phyloP scores from a whole-genome alignment of 768 basidiomycete species.

The Boletus sp. region DNA sequence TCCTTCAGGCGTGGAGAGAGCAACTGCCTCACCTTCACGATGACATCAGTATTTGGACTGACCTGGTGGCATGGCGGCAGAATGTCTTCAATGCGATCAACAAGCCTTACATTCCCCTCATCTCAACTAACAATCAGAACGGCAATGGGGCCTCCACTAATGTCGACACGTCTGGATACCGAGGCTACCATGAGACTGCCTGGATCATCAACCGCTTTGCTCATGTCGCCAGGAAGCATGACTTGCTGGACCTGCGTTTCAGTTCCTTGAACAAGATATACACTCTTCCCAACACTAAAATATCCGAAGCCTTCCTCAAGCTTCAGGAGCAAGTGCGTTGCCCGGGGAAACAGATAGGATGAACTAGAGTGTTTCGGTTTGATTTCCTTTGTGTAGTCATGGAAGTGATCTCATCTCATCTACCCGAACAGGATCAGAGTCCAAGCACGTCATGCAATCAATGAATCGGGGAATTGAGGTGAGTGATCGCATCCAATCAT shows the following conservation, averaged over 20 bases:
- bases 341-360: no score
- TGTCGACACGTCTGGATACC: conserved; percentile 83
- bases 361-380: background rate
- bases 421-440: background rate
- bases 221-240: conserved; percentile 96
- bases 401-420: background rate
- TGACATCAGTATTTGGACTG: conserved; percentile 98
- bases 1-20: conserved; percentile 96
- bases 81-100: conserved; percentile 98
- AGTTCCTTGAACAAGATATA: conserved; percentile 96
- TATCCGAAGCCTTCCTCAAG: conserved; percentile 98
- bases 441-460: background rate
- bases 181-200: conserved; percentile 98
- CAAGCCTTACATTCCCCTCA: conserved; percentile 91
- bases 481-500: background rate
- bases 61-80: conserved; percentile 98
- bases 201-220: conserved; percentile 99
- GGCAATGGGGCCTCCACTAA: conserved; percentile 52
- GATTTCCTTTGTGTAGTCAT: background rate
- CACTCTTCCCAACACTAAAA: conserved; percentile 98
- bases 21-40: conserved; percentile 93
- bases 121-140: conserved; percentile 54
- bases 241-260: conserved; percentile 94
- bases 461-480: no score
- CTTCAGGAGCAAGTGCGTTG: conserved; percentile 97